Evolutionary conservation across 2,329 filamentous ascomycete genomes (phyloP).

Genomic region (Phyllosticta citrichinensis): DNA sequence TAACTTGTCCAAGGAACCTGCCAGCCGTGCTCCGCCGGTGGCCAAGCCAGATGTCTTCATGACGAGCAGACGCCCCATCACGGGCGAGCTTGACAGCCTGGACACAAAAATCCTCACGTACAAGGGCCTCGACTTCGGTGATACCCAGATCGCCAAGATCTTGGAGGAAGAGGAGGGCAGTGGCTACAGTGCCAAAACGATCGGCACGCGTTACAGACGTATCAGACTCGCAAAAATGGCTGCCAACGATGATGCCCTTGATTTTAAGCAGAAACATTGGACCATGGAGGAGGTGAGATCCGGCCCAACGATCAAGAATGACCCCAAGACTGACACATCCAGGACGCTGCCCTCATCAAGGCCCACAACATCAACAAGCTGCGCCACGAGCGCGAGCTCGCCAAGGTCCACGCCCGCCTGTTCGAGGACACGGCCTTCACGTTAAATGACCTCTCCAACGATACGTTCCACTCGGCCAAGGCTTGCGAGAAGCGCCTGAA

Average conservation of each 20-base stretch:
- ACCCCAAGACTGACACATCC: not conserved
- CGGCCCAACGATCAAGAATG: not conserved
- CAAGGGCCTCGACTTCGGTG: constrained; percentile 17
- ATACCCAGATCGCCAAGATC: constrained; percentile 36
- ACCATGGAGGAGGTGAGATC: constrained; percentile 36
- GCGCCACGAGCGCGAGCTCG: constrained; percentile 13
- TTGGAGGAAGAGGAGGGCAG: constrained; percentile 32
- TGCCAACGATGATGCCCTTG: constrained; percentile 35
- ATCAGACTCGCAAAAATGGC: constrained; percentile 34
- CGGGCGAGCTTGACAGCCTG: too few species aligned
- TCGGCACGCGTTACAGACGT: constrained; percentile 38
- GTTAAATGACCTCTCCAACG: not conserved
- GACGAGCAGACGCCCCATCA: too few species aligned
- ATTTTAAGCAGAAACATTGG: constrained; percentile 41
- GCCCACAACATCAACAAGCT: constrained; percentile 35
- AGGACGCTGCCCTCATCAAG: constrained; percentile 37
- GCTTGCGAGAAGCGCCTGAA: not conserved
- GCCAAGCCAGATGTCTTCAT: too few species aligned
- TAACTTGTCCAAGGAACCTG: too few species aligned
- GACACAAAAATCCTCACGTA: too few species aligned
- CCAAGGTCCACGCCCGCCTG: not conserved
- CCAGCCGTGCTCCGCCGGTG: too few species aligned
- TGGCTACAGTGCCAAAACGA: constrained; percentile 37
- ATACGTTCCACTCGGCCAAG: not conserved
- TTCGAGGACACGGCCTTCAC: not conserved